These are phyloP conservation scores for Helenozyma rhizophorensis DNA, from an alignment of 805 yeast species.

Conservation along the genomic window DNA sequence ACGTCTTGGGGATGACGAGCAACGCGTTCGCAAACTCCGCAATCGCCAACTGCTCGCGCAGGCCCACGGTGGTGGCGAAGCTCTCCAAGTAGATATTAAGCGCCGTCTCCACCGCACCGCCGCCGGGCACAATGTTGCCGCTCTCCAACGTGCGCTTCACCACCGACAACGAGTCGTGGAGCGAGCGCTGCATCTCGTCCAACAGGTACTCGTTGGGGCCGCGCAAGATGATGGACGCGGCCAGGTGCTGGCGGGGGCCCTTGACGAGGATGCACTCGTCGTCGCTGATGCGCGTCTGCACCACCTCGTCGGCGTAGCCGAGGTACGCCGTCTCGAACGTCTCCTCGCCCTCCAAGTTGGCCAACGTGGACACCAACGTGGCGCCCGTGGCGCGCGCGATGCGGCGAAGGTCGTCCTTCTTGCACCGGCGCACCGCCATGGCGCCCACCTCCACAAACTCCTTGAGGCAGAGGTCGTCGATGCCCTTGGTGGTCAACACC, in stretches of 20 bases:
- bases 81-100: conserved; percentile 91
- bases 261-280: conserved; percentile 93
- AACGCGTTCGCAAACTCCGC: conserved; percentile 94
- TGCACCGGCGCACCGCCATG: conserved; percentile 96
- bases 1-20: conserved; percentile 89
- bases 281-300: conserved; percentile 86
- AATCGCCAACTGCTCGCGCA: conserved; percentile 96
- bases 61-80: conserved; percentile 96
- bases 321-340: conserved; percentile 78
- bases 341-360: conserved; percentile 95
- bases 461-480: conserved; percentile 87
- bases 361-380: conserved; percentile 76
- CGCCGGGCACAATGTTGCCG: conserved; percentile 96
- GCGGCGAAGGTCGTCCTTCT: conserved; percentile 92
- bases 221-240: conserved; percentile 86
- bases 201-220: conserved; percentile 94
- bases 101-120: conserved; percentile 98
- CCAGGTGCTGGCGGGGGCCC: conserved; percentile 87
- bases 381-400: conserved; percentile 99
- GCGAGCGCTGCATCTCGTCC: conserved; percentile 97
- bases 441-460: conserved; percentile 88
- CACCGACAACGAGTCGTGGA: conserved; percentile 91
- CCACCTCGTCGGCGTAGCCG: conserved; percentile 88
- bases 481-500: conserved; percentile 88
- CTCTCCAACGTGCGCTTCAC: conserved; percentile 94